These are phyloP conservation scores for Ceraceosorus guamensis DNA, from an alignment of 1,284 basidiomycete genomes.

Conservation along the genomic window DNA sequence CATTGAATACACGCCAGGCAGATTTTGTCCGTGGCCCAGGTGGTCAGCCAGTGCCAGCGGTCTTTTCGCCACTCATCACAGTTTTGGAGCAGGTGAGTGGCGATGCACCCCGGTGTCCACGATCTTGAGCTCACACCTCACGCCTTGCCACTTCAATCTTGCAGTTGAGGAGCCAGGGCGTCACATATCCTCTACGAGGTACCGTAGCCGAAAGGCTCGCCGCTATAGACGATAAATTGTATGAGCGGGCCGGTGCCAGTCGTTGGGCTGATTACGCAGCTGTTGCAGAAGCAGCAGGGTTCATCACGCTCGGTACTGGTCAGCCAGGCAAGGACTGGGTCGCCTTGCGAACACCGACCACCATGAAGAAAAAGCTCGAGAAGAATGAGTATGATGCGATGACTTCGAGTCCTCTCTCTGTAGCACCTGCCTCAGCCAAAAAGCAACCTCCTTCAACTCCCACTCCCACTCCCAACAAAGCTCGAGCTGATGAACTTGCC, in stretches of 20 bases:
- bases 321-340: slow-evolving; percentile 33
- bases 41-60: slow-evolving; percentile 4
- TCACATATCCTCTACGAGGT: slow-evolving; percentile 23
- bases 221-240: slow-evolving; percentile 20
- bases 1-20: no score
- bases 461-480: neutral
- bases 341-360: slow-evolving; percentile 13
- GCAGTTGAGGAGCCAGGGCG: slow-evolving; percentile 28
- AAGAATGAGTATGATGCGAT: neutral
- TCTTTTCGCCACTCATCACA: slow-evolving; percentile 30
- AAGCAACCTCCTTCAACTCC: neutral
- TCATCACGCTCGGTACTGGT: slow-evolving; percentile 26
- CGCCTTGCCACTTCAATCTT: no score
- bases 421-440: neutral
- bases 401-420: neutral
- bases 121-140: no score
- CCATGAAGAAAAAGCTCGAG: neutral
- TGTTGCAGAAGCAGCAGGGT: slow-evolving; percentile 31
- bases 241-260: slow-evolving; percentile 26
- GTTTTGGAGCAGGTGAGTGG: slow-evolving; percentile 27
- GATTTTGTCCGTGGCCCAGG: slow-evolving; percentile 3
- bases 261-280: slow-evolving; percentile 35
- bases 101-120: no score
- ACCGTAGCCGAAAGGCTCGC: slow-evolving; percentile 22
- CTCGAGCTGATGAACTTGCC: neutral